Percentiles rank a stretch among this genome's conserved stretches.
phyloP scores from a whole-genome alignment of 176 grass and related monocot species.

The Avena eriantha region DNA sequence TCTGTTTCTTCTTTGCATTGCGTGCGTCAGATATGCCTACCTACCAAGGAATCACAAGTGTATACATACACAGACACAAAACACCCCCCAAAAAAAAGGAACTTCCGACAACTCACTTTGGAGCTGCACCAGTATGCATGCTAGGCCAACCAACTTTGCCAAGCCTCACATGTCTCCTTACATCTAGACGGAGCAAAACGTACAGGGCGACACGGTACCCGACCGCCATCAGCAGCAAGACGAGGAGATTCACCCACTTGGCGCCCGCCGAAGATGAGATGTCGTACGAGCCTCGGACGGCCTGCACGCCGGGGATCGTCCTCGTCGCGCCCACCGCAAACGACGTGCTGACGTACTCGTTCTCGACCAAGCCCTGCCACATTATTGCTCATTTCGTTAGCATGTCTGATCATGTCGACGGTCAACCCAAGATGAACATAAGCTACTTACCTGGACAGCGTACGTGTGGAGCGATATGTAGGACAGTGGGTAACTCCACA shows the following conservation, averaged over 20 bases:
- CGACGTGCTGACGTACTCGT: slow-evolving; percentile 83
- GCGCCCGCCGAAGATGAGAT: slow-evolving; percentile 69
- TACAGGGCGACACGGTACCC: slow-evolving; percentile 72
- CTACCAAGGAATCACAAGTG: slow-evolving; percentile 30
- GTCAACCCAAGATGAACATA: neutral
- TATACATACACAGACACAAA: slow-evolving; percentile 10
- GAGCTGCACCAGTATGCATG: slow-evolving; percentile 39
- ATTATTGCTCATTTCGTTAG: neutral
- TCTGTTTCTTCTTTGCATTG: neutral
- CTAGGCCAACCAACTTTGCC: slow-evolving; percentile 45
- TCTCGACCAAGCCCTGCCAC: slow-evolving; percentile 84
- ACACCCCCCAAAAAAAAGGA: slow-evolving; percentile 23
- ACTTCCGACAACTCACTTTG: slow-evolving; percentile 23
- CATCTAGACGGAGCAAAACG: slow-evolving; percentile 62
- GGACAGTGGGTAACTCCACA: slow-evolving; percentile 84
- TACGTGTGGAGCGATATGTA: slow-evolving; percentile 84
- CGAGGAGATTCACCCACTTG: slow-evolving; percentile 85
- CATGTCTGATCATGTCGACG: neutral
- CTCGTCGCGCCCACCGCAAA: slow-evolving; percentile 89
- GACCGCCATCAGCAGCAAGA: slow-evolving; percentile 73
- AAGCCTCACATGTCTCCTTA: slow-evolving; percentile 41
- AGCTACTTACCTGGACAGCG: slow-evolving; percentile 59
- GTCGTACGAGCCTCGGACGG: slow-evolving; percentile 75
- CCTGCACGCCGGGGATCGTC: slow-evolving; percentile 80
- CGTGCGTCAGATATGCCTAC: slow-evolving; percentile 1